Conservation (phyloP, 768 basidiomycete genomes). For the Agaricus bisporus region DNA sequence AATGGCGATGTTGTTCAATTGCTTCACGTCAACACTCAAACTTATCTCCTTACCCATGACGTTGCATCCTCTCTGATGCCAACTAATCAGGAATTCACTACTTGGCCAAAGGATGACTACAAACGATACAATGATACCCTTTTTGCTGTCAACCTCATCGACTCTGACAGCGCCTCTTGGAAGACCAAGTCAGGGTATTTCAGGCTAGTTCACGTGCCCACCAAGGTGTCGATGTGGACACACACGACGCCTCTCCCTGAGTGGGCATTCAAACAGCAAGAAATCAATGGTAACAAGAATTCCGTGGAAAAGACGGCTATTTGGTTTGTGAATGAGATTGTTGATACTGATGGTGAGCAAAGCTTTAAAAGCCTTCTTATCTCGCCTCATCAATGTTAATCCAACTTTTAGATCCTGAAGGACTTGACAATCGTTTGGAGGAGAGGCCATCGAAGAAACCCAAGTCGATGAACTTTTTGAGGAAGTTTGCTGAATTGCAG, state of each 20-base stretch:
- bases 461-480: conserved; percentile 87
- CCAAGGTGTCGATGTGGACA: conserved; percentile 93
- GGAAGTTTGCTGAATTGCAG: conserved; percentile 91
- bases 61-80: conserved; percentile 96
- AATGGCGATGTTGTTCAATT: conserved; percentile 87
- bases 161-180: conserved; percentile 73
- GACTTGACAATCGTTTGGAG: conserved; percentile 46
- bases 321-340: conserved; percentile 86
- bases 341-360: conserved; percentile 63
- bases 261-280: conserved; percentile 97
- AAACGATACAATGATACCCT: conserved; percentile 82
- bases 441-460: conserved; percentile 53
- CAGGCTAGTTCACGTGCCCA: conserved; percentile 82
- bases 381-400: conserved; percentile 5
- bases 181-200: conserved; percentile 94
- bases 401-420: conserved; percentile 40
- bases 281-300: conserved; percentile 97
- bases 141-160: conserved; percentile 71
- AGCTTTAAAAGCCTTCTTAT: background rate
- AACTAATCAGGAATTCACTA: conserved; percentile 98
- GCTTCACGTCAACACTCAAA: conserved; percentile 80
- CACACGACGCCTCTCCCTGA: conserved; percentile 81
- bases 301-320: conserved; percentile 71
- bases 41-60: conserved; percentile 87
- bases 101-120: conserved; percentile 75